Conservation (phyloP, 225 moss, liverwort and hornwort species). For the Physcomitrellopsis africana region DNA sequence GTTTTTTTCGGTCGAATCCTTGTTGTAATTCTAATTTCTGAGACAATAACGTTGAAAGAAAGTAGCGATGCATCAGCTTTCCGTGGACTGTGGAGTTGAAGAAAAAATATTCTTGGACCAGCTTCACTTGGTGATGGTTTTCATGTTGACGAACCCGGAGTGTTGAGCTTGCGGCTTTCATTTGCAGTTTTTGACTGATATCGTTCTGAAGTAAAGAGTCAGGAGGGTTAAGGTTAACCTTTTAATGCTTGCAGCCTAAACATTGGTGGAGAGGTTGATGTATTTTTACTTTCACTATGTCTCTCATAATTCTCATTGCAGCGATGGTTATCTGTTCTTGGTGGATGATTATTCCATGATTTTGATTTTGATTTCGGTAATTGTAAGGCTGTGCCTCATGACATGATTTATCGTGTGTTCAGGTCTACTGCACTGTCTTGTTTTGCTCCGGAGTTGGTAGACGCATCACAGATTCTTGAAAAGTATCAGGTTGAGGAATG, state of each 20-base stretch:
- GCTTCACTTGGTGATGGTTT: constrained; percentile 28
- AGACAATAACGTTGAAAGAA: constrained; percentile 6
- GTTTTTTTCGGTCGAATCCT: not conserved
- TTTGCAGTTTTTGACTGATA: constrained; percentile 3
- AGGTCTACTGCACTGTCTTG: constrained; percentile 62
- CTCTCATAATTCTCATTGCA: constrained; percentile 4
- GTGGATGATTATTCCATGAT: not conserved
- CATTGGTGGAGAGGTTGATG: not conserved
- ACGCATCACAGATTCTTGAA: constrained; percentile 82
- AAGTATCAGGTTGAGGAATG: constrained; percentile 79
- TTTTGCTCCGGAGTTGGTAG: constrained; percentile 87
- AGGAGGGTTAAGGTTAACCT: not conserved
- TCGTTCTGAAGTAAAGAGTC: not conserved
- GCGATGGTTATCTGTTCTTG: not conserved
- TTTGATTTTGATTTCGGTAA: constrained; percentile 16
- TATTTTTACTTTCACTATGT: not conserved
- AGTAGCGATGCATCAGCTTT: constrained; percentile 15
- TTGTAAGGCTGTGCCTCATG: constrained; percentile 23
- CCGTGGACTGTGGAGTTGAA: constrained; percentile 8
- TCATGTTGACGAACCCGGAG: constrained; percentile 4
- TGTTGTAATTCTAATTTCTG: not conserved
- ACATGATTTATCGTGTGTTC: constrained; percentile 33
- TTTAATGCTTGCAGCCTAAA: not conserved
- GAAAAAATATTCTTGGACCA: constrained; percentile 2
- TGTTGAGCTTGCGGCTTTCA: not conserved